Conservation (phyloP, 2,329 filamentous ascomycete genomes). For the Talaromyces sp. region DNA sequence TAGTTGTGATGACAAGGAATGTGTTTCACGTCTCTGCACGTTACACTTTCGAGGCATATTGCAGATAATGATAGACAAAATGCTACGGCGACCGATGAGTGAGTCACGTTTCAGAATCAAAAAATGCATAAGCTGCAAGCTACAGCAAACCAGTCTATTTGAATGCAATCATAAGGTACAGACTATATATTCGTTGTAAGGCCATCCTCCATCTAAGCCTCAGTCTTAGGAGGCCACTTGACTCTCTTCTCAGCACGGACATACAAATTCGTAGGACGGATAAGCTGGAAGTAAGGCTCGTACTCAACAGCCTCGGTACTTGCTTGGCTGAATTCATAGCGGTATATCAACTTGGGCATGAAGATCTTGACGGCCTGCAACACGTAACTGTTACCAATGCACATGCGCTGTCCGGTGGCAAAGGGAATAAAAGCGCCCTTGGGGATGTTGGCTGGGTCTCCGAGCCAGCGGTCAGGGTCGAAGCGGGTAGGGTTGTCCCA, state of each 20-base stretch:
- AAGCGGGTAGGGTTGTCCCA: conserved; percentile 59
- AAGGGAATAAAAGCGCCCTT: conserved; percentile 57
- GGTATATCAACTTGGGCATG: conserved; percentile 55
- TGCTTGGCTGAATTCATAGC: conserved; percentile 56
- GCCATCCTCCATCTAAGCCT: neutral
- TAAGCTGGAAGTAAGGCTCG: conserved; percentile 58
- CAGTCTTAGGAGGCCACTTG: conserved; percentile 43
- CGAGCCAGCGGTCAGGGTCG: conserved; percentile 58
- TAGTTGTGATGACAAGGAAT: neutral
- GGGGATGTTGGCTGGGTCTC: conserved; percentile 51
- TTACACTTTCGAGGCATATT: too few species aligned
- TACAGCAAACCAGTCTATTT: neutral
- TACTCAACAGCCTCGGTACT: conserved; percentile 53
- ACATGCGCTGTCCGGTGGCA: conserved; percentile 54
- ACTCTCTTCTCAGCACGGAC: conserved; percentile 49
- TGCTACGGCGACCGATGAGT: neutral
- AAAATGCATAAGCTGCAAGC: neutral
- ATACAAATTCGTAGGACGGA: conserved; percentile 55
- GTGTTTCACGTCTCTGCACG: too few species aligned
- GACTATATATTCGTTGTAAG: neutral
- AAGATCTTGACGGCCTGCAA: conserved; percentile 58
- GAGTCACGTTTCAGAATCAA: neutral
- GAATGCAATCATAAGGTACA: neutral
- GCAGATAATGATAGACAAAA: too few species aligned
- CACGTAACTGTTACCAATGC: conserved; percentile 64